These are phyloP conservation scores for Trichothecium roseum DNA, from an alignment of 2,329 filamentous ascomycete species.

Conservation along the genomic window DNA sequence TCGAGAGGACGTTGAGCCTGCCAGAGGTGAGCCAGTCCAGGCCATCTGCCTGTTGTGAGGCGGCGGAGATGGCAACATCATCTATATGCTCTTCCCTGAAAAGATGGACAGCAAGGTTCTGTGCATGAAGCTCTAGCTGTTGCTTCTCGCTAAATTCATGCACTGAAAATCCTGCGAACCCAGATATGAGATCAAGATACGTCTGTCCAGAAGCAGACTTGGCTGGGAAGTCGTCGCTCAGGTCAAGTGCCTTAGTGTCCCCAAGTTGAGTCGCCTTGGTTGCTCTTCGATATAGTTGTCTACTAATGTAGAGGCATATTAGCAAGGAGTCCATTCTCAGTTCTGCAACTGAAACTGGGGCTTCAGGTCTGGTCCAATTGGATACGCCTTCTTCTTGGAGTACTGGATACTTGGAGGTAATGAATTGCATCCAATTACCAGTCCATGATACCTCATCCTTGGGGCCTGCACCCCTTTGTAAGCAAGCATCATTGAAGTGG, in stretches of 20 bases:
- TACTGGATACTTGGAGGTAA: constrained; percentile 16
- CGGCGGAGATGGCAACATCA: constrained; percentile 2
- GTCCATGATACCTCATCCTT: constrained; percentile 9
- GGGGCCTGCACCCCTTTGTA: constrained; percentile 10
- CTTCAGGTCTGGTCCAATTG: neutral
- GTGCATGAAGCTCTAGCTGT: constrained; percentile 19
- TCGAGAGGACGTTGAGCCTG: constrained; percentile 21
- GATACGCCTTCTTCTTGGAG: constrained; percentile 8
- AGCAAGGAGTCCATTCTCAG: constrained; percentile 27
- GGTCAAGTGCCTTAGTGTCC: constrained; percentile 12
- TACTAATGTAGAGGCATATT: constrained; percentile 24
- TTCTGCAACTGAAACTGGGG: constrained; percentile 13
- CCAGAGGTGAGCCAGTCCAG: constrained; percentile 22
- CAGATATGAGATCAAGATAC: constrained; percentile 25
- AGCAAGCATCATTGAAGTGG: constrained; percentile 31
- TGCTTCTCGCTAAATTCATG: constrained; percentile 26
- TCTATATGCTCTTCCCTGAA: constrained; percentile 22
- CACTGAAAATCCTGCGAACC: constrained; percentile 23
- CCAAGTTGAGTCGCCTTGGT: constrained; percentile 15
- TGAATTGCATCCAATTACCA: constrained; percentile 14
- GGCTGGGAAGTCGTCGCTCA: constrained; percentile 21
- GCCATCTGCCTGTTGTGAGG: too few species aligned
- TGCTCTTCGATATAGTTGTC: constrained; percentile 29
- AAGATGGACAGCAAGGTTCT: constrained; percentile 23
- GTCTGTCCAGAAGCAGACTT: constrained; percentile 18